Percentiles rank a stretch among this genome's conserved stretches.
phyloP scores from a whole-genome alignment of 2,329 filamentous ascomycete species.

The Lachnellula cervina region DNA sequence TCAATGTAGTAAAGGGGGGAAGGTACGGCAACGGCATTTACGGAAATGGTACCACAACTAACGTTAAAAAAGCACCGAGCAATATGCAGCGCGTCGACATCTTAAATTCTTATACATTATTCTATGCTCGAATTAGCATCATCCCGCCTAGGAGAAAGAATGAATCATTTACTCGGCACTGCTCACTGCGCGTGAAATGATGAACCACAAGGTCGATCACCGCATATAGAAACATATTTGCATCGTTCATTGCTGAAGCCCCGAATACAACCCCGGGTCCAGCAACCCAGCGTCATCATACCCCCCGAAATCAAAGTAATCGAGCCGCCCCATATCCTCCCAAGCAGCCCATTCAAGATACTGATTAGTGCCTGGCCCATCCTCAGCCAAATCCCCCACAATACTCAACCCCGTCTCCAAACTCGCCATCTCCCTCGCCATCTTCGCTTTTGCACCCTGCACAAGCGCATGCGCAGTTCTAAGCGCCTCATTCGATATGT shows the following conservation, averaged over 20 bases:
- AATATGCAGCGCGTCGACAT: no score
- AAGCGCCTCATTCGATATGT: slow-evolving; percentile 20
- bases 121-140: no score
- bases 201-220: no score
- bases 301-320: slow-evolving; percentile 11
- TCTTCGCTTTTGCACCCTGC: slow-evolving; percentile 15
- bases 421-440: slow-evolving; percentile 12
- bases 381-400: background rate
- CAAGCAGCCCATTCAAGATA: slow-evolving; percentile 8
- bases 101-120: no score
- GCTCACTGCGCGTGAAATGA: no score
- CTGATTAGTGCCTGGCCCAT: background rate
- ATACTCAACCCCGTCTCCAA: slow-evolving; percentile 15
- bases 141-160: no score
- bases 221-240: no score
- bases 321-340: slow-evolving; percentile 5
- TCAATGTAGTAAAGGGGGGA: no score
- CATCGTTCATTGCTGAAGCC: background rate
- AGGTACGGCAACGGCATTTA: no score
- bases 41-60: no score
- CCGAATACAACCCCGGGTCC: background rate
- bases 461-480: slow-evolving; percentile 24
- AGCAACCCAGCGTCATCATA: background rate
- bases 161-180: no score
- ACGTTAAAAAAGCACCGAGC: no score